phyloP scores from a whole-genome alignment of 176 grass and related monocot genomes.

The Lolium perenne region DNA sequence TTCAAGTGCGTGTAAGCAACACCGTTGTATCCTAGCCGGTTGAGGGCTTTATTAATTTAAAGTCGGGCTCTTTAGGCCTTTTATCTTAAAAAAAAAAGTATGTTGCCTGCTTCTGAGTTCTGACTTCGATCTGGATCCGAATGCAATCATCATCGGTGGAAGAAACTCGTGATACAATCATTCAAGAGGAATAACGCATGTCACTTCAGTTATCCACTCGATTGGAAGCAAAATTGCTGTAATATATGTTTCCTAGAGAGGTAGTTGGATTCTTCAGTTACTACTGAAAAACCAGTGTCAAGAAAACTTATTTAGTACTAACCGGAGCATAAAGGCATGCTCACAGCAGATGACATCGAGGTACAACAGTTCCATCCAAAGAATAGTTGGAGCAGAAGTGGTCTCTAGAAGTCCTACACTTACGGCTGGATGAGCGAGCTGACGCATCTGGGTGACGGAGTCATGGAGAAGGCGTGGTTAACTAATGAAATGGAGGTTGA shows the following conservation, averaged over 20 bases:
- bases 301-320: constrained; percentile 27
- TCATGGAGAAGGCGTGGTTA: not conserved
- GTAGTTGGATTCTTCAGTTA: not conserved
- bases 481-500: not conserved
- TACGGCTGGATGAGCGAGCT: not conserved
- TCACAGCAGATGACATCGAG: not conserved
- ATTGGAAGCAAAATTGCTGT: not conserved
- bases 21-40: too few species aligned
- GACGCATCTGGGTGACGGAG: too few species aligned
- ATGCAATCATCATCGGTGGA: constrained; percentile 28
- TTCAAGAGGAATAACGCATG: constrained; percentile 30
- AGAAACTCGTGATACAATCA: constrained; percentile 36
- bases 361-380: not conserved
- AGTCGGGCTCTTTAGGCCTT: too few species aligned
- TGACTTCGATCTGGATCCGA: not conserved
- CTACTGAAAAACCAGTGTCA: not conserved
- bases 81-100: too few species aligned
- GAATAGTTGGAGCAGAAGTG: not conserved
- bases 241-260: constrained; percentile 30
- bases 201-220: constrained; percentile 9
- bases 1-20: too few species aligned
- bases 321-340: constrained; percentile 22
- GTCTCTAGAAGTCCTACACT: too few species aligned
- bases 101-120: not conserved
- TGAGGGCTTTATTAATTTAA: too few species aligned